A percentile compares a stretch with the other conserved stretches of the same genome.
These are phyloP conservation scores for Diddensiella caesifluorescens DNA, from an alignment of 805 yeast genomes.

Conservation along the genomic window DNA sequence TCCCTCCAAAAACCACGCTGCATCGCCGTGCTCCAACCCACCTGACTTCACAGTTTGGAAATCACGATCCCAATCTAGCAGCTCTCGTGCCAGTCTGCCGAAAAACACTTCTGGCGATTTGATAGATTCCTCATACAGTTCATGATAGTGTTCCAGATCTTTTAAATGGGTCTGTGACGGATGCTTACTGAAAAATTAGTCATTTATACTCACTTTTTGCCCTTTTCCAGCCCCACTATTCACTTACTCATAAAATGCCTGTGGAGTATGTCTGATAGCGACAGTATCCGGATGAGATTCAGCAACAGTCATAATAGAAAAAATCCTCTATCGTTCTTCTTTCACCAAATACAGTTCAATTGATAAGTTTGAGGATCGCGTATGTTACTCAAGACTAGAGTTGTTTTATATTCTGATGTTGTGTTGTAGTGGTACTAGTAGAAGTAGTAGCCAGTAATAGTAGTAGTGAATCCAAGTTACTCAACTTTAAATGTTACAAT, in stretches of 20 bases:
- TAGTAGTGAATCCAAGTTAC: no score
- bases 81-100: conserved; percentile 67
- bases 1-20: conserved; percentile 94
- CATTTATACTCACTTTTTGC: not conserved
- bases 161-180: conserved; percentile 52
- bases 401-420: no score
- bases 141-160: conserved; percentile 61
- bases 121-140: conserved; percentile 68
- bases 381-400: no score
- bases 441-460: no score
- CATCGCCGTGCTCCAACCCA: conserved; percentile 65
- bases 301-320: conserved; percentile 22
- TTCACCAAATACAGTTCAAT: no score
- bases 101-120: conserved; percentile 76
- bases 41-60: conserved; percentile 62
- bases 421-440: no score
- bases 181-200: conserved; percentile 34
- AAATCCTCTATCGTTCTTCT: no score
- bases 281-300: conserved; percentile 27
- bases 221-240: not conserved
- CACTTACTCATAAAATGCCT: conserved; percentile 17
- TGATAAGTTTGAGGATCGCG: no score
- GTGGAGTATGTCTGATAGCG: conserved; percentile 23
- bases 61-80: conserved; percentile 74
- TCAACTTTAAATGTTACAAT: no score